phyloP scores from a whole-genome alignment of 169 alveolate species.

The Babesia bigemina region DNA sequence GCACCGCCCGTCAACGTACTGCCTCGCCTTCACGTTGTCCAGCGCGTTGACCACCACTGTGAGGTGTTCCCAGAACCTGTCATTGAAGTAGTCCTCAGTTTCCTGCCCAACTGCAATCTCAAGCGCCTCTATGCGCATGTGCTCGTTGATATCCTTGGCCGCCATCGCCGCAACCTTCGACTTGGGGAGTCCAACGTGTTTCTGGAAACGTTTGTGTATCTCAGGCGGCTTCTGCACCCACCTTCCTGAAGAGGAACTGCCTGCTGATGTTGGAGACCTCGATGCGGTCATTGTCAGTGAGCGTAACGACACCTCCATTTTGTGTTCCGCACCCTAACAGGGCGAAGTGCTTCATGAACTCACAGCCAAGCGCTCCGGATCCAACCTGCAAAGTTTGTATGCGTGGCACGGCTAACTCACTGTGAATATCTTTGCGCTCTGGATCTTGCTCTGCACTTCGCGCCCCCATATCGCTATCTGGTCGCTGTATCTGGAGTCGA shows the following conservation, averaged over 20 bases:
- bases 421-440: conserved; percentile 61
- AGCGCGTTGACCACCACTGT: conserved; percentile 96
- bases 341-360: conserved; percentile 94
- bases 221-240: conserved; percentile 45
- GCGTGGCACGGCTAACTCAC: background rate
- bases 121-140: conserved; percentile 77
- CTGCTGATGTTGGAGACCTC: conserved; percentile 97
- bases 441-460: conserved; percentile 66
- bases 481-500: conserved; percentile 68
- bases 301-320: conserved; percentile 83
- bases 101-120: conserved; percentile 93
- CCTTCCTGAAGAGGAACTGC: conserved; percentile 95
- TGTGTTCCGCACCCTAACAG: conserved; percentile 92
- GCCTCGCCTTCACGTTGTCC: conserved; percentile 95
- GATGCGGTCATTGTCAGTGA: conserved; percentile 97
- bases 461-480: conserved; percentile 73
- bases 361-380: conserved; percentile 99
- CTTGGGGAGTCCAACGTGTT: conserved; percentile 78
- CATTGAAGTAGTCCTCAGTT: conserved; percentile 95
- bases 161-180: conserved; percentile 81
- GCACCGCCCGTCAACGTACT: conserved; percentile 96
- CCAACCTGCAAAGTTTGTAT: conserved; percentile 85
- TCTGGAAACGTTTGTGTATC: conserved; percentile 59
- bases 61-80: conserved; percentile 95
- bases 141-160: conserved; percentile 88